Evolutionary conservation across 2,329 filamentous ascomycete species (phyloP), one percentile per base, ranked within the genome.

Genomic region (Ambrosiella cleistominuta): DNA sequence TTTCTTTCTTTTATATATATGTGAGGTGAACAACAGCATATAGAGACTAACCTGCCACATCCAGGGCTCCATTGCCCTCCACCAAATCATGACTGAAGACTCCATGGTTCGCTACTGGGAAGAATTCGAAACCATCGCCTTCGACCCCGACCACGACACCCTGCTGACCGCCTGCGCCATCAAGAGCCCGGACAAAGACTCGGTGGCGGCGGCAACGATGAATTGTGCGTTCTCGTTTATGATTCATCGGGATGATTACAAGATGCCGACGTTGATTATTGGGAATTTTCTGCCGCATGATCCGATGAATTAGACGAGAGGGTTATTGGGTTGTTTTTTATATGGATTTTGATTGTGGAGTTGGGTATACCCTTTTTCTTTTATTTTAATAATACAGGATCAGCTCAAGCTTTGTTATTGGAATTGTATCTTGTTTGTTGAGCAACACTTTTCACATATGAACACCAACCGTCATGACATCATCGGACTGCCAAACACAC

Each of bases 211-310:
- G 57, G 80, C 85, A 17, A 82, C 86, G 44, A 83, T 96, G 60
- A 85, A 88, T 67, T 98, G 93, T 69, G 97, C 91, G 69, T 98
- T 98, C 70, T 97, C 91, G 0, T 96, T 98, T 68, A 95, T 91
- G 60, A 95, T 98, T 64, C 82, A 89, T 65, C 82, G 91, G 66
- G 93, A 98, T 72, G 87, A 88, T 62, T 88, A 96, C 70, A 95
- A 96, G 67, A 88, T 98, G 67, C 93, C 93, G 56, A 89, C 88
- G 56, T 75, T 98, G 63, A 98, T 98, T 66, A 85, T 98, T 54
- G 93, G 93, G 54, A 98, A 98, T 68, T 98, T 98, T 69, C 71
- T 98, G 62, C 93, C 93, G 2, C 89, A 95, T 67, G 82, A 89
- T 65, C 81, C 83, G 15, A 66, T 50, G 13, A 49, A 58, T 45